Base-by-base conservation (phyloP, 2,329 filamentous ascomycete genomes). In the Pseudocercospora eumusae region DNA sequence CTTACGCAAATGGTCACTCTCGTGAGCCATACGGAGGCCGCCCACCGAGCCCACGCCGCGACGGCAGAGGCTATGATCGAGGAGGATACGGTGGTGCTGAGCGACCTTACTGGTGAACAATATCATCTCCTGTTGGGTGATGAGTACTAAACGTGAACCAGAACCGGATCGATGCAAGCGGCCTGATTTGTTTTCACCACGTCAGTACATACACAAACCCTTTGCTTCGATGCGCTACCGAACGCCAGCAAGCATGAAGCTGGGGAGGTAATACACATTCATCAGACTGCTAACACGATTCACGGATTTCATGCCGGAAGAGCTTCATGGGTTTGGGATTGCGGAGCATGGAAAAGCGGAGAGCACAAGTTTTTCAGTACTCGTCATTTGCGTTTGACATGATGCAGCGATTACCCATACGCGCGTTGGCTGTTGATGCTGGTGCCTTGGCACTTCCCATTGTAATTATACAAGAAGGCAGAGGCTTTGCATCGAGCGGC, bases 1-100 rank as follows among this genome's bases (percentile, higher is more conserved):
- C 84, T 3, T 88, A 88, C 75, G 71, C 82, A 72, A 83, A 87
- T 73, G 82, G 84, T 60, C 81, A 83, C 65, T 78, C 77, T 36
- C 79, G 83, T 54, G 73, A 73, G 66, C 81, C 82, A 45, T 84
- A 84, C 70, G 73, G 36, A 40, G 36, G 71, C 23, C 71, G 73
- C 53, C 74, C 73, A 44, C 69, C 73, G 11, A 85, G 86, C 54
- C 82, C 75, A 27, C 80, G 84, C 47, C 81, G 83, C 2, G 70
- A 74, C 53, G 68, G 71, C 33, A 66, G 71, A 50, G 69, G 66
- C 52, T 72, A 73, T 57, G 71, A 72, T 21, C 66, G 57, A 9
- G 69, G 56, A 49, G 57, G 62, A 18, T 66, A 66, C 47, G 68
- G 68, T 40, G 66, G 66, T 44, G 70, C 69, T 54, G 71, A 71